These are phyloP conservation scores for Aquilaria yunnanensis DNA, from an alignment of 345 rosid species.

Conservation along the genomic window DNA sequence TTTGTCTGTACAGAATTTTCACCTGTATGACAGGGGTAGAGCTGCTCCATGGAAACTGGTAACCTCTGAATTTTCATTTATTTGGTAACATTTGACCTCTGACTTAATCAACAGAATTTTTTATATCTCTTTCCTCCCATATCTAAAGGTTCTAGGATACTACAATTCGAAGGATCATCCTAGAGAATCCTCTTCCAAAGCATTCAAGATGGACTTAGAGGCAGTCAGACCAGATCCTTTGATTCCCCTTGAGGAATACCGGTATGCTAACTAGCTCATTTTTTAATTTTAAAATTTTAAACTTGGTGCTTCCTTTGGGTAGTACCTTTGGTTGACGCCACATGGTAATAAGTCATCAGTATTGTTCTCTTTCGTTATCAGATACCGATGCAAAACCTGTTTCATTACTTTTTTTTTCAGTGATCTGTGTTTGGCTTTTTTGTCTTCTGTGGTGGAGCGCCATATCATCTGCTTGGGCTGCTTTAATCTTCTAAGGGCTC, in stretches of 20 bases:
- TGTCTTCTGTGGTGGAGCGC: too few relatives aligned
- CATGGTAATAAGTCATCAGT: too few relatives aligned
- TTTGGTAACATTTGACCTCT: slow-evolving; percentile 3
- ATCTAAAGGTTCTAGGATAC: slow-evolving; percentile 62
- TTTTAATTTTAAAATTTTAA: slow-evolving; percentile 8
- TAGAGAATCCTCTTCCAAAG: slow-evolving; percentile 76
- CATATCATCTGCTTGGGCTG: too few relatives aligned
- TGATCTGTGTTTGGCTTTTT: too few relatives aligned
- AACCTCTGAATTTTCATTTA: slow-evolving; percentile 17
- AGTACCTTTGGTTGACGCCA: too few relatives aligned
- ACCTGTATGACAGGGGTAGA: slow-evolving; percentile 65
- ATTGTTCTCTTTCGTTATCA: too few relatives aligned
- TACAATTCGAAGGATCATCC: slow-evolving; percentile 83
- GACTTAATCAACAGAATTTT: slow-evolving; percentile 8
- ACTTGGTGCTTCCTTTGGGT: not conserved
- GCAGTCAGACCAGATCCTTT: slow-evolving; percentile 87
- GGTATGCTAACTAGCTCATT: slow-evolving; percentile 37
- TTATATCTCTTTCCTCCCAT: slow-evolving; percentile 10
- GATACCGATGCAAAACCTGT: too few relatives aligned
- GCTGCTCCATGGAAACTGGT: slow-evolving; percentile 87
- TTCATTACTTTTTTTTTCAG: too few relatives aligned
- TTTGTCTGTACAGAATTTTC: slow-evolving; percentile 61
- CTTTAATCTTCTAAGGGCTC: too few relatives aligned
- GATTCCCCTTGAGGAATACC: slow-evolving; percentile 88
- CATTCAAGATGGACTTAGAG: slow-evolving; percentile 71